Conservation (phyloP, 2,329 filamentous ascomycete genomes). For the Penicillium frequentans region DNA sequence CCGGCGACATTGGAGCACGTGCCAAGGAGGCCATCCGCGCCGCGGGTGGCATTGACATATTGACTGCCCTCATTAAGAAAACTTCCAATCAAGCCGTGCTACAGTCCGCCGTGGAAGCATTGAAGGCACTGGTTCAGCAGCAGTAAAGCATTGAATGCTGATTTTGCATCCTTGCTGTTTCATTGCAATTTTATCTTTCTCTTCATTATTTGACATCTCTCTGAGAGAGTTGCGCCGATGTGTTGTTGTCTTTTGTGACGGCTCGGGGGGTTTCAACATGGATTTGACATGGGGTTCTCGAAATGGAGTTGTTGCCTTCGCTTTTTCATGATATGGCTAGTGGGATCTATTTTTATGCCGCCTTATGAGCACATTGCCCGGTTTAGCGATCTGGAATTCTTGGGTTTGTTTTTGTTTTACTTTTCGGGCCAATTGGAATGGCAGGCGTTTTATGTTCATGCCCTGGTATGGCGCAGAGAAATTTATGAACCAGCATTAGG, state of each 20-base stretch:
- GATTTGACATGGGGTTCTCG: not conserved
- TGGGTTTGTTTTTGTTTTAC: not conserved
- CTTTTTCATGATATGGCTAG: constrained; percentile 2
- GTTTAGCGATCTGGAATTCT: constrained; percentile 16
- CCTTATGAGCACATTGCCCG: constrained; percentile 18
- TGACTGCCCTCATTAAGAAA: constrained; percentile 70
- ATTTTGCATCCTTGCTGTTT: not conserved
- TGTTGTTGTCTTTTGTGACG: not conserved
- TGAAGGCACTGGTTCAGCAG: constrained; percentile 59
- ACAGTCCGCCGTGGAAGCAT: constrained; percentile 67
- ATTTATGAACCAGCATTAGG: constrained; percentile 1
- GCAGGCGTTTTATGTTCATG: constrained; percentile 1
- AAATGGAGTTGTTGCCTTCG: not conserved
- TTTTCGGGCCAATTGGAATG: not conserved
- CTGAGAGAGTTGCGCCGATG: not conserved
- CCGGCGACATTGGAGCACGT: constrained; percentile 63
- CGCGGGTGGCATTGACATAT: constrained; percentile 63
- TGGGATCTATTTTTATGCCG: constrained; percentile 7
- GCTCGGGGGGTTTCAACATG: not conserved
- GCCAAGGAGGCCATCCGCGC: constrained; percentile 62
- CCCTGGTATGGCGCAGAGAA: not conserved
- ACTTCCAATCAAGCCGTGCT: constrained; percentile 69
- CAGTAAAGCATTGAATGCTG: not conserved
- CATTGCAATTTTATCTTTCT: not conserved
- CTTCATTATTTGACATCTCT: not conserved